Conservation (phyloP, 192 early-diverging fungal genomes). For the Pilaira anomala region DNA sequence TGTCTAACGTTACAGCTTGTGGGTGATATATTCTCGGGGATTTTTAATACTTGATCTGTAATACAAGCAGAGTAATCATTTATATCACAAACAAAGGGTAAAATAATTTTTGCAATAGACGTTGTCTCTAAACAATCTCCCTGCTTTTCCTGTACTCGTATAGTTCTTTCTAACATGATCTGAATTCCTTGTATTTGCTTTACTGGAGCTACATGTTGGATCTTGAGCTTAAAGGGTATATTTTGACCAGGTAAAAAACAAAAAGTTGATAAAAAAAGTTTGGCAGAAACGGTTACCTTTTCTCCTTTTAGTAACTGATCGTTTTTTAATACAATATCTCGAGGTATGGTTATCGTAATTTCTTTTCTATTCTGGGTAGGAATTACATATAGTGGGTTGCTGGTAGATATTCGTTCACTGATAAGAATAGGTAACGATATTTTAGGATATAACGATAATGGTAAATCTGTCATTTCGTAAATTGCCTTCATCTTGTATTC, state of each 20-base stretch:
- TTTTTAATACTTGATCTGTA: neutral
- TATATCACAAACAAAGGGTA: conserved; percentile 6
- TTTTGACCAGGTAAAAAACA: conserved; percentile 7
- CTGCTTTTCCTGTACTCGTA: neutral
- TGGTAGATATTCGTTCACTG: neutral
- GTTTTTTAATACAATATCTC: conserved; percentile 5
- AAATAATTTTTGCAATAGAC: neutral
- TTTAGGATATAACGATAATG: conserved; percentile 13
- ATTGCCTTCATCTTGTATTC: conserved; percentile 13
- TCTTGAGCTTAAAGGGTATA: neutral
- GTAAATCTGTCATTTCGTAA: conserved; percentile 4
- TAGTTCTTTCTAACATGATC: neutral
- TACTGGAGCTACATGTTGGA: conserved; percentile 8
- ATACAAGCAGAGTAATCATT: neutral
- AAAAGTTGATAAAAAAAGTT: neutral
- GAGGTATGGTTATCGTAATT: neutral
- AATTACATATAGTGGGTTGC: neutral
- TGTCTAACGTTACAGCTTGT: neutral
- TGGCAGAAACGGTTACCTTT: neutral
- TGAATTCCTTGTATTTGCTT: conserved; percentile 1
- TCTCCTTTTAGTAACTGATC: conserved; percentile 6
- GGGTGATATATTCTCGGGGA: conserved; percentile 5
- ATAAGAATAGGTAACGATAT: conserved; percentile 1
- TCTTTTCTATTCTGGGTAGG: conserved; percentile 3
- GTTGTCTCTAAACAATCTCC: neutral